Percentiles rank a stretch among this genome's conserved stretches.
These are phyloP conservation scores for Rubus idaeus DNA, from an alignment of 306 rosid genomes.

Conservation along the genomic window DNA sequence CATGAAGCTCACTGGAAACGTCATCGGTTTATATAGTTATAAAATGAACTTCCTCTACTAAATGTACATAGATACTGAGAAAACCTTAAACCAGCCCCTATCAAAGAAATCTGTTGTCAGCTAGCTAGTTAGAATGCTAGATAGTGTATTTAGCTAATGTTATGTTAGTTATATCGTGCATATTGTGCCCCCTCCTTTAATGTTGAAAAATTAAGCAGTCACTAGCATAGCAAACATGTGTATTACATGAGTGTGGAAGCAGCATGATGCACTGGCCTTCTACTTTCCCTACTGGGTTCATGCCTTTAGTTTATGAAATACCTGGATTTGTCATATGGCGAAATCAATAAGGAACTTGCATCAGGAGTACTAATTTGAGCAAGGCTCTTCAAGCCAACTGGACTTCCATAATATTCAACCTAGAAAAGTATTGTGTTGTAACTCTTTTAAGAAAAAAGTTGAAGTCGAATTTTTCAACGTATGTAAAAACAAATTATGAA, in stretches of 20 bases:
- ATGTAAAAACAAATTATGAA: not conserved
- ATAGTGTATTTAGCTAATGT: not conserved
- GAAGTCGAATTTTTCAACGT: too few species aligned
- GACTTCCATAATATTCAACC: conserved; percentile 97
- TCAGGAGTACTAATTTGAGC: conserved; percentile 98
- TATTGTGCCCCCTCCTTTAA: not conserved
- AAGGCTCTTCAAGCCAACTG: conserved; percentile 89
- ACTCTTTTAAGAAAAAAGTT: conserved; percentile 14
- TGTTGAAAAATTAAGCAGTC: not conserved
- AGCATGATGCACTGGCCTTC: conserved; percentile 18
- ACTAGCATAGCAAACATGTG: conserved; percentile 5
- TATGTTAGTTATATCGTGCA: not conserved
- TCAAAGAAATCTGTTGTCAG: not conserved
- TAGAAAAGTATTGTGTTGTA: conserved; percentile 35
- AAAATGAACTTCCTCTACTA: not conserved
- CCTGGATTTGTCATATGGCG: conserved; percentile 97
- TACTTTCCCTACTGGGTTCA: conserved; percentile 7
- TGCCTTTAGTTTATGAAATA: conserved; percentile 32
- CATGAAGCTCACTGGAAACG: not conserved
- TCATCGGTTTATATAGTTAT: not conserved
- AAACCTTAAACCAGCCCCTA: not conserved
- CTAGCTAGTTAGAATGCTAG: not conserved
- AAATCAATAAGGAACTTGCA: conserved; percentile 75
- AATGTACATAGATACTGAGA: not conserved
- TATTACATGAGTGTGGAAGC: conserved; percentile 8